Base-by-base conservation (phyloP, 305 asterid genomes). In the Vinca major region DNA sequence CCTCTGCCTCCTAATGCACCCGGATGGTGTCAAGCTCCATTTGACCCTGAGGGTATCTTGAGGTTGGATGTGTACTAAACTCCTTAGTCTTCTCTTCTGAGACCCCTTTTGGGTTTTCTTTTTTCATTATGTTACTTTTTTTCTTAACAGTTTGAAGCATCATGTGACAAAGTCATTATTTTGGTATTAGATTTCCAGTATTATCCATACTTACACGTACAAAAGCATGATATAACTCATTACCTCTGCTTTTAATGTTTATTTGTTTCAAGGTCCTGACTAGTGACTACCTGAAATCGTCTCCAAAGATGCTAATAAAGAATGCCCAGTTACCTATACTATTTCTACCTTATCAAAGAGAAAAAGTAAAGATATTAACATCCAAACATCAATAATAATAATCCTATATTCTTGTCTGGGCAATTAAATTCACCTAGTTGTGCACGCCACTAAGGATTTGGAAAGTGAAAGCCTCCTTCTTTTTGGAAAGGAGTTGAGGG, bases 1-100 rank as follows among this genome's bases (percentile, higher is more conserved):
- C 90, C 95, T 67, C 80, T 75, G 56, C 97, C 91, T 39, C 75
- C 86, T 52, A 76, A 91, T 82, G 80, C 95, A 60, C 96, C 97
- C 68, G 86, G 77, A 65, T 91, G 97, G 97, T 91, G 97, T 73
- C 87, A 82, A 61, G 91, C 97, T 76, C 95, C 97, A 9, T 91
- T 91, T 73, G 97, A 91, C 74, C 97, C 97, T 2, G 97, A 89
- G 83, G 97, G 97, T 37, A 80, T 87, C 75, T 76, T 91, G 79
- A 91, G 97, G 97, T 89, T 63, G 44, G 48, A 57, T 69, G 54
- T 39, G 45, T 68, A 40, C 69, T 2, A 48, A 62, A 66, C 57
- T 57, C 66, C 17, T 45, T 55, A 54, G 14, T 69, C 67, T 56
- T 66, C 56, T 40, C 26, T 45, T 62, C 53, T 19, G 52, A 19